Evolutionary conservation across 208 protist genomes (phyloP), one percentile per base, ranked within the genome.

Genomic region (Leishmania lainsoni): DNA sequence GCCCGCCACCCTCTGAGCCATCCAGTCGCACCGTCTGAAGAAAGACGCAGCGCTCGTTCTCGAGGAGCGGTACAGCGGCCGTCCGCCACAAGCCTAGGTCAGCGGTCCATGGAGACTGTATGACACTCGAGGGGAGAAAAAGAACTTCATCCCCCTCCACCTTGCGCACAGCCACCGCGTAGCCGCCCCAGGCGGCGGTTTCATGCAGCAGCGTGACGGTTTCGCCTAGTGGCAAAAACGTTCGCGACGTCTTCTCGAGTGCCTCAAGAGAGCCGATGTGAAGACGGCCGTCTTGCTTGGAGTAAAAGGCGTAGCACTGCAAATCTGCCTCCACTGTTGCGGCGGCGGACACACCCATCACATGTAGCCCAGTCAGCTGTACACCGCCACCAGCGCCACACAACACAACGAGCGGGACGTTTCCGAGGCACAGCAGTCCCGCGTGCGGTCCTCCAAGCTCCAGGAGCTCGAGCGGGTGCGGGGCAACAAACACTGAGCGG

Each of bases 31-130:
- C 58, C 58, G 87, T 78, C 77, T 39, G 35, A 0, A 39, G 35
- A 39, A 39, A 97, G 17, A 94, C 91, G 65, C 92, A 95, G 22
- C 93, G 79, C 59, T 97, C 93, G 81, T 97, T 97, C 78, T 95
- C 91, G 9, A 97, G 80, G 42, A 95, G 78, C 58, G 83, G 76
- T 42, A 86, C 78, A 6, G 81, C 86, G n/a, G 49, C 79, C 10
- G 63, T 49, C 17, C 77, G 76, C 74, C 76, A 81, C 3, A 66
- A 6, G 3, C 71, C 51, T 5, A 80, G 45, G 49, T 83, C 85
- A 0, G 75, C 68, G 42, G 77, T 52, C 87, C 89, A 88, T 48
- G 80, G 77, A 48, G 32, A 70, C 35, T 91, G 75, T 20, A 92
- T 49, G 35, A 73, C 68, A 22, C 71, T n/a, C 35, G 73, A 73